Conservation (phyloP, 495 filamentous ascomycete genomes). For the Staphylotrichum tortipilum region DNA sequence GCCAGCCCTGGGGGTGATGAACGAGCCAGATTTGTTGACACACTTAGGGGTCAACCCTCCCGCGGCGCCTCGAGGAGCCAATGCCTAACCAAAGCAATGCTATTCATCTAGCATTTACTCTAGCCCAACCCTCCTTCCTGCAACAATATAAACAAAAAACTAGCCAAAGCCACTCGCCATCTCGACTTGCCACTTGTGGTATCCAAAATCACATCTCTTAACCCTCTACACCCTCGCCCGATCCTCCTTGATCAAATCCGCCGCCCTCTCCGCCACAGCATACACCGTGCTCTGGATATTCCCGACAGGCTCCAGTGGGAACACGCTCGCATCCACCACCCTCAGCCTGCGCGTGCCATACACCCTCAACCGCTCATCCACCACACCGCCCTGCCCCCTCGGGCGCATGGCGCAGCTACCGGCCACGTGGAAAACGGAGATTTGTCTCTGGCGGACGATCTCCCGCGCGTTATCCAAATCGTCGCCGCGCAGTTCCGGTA, state of each 20-base stretch:
- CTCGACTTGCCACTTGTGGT: background rate
- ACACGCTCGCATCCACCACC: conserved; percentile 48
- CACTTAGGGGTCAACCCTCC: too few relatives aligned
- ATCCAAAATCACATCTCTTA: background rate
- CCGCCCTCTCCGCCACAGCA: conserved; percentile 47
- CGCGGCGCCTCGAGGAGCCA: too few relatives aligned
- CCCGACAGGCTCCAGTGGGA: conserved; percentile 39
- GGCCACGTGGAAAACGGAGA: conserved; percentile 31
- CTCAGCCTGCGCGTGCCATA: conserved; percentile 40
- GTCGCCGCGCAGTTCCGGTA: conserved; percentile 17
- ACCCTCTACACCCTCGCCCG: background rate
- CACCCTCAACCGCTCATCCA: conserved; percentile 38
- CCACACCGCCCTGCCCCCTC: conserved; percentile 31
- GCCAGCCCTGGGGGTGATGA: too few relatives aligned
- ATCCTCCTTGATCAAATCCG: conserved; percentile 44
- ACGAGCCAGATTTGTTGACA: too few relatives aligned
- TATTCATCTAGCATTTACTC: too few relatives aligned
- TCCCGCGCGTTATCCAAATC: conserved; percentile 29
- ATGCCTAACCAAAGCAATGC: too few relatives aligned
- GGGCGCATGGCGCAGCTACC: conserved; percentile 34
- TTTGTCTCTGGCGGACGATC: conserved; percentile 30
- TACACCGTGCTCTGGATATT: conserved; percentile 47
- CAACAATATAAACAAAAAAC: too few relatives aligned
- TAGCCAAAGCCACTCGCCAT: too few relatives aligned
- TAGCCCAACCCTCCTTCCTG: too few relatives aligned